Evolutionary conservation across 1,284 basidiomycete genomes (phyloP), one percentile per base, ranked within the genome.

Genomic region (Xerocomus alliaceus): DNA sequence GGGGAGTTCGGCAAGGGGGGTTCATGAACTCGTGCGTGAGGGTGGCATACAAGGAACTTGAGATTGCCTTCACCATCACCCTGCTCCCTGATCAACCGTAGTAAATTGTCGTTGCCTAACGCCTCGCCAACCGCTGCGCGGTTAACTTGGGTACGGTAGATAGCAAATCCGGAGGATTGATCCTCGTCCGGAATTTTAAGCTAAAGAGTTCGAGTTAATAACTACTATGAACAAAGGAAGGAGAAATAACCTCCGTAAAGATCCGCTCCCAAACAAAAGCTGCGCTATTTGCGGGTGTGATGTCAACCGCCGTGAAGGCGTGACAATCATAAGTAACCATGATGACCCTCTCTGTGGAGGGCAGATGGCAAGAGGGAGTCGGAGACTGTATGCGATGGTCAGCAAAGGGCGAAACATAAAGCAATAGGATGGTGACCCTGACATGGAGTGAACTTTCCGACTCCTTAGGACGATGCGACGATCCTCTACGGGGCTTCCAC

Each of bases 61-160:
- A 95, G 85, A 24, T 84, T 85, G 18, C 91, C 93, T 67, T 82
- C 87, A 24, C 85, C 80, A 72, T 95, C 93, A 45, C 91, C 93
- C 28, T 85, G 79, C 39, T 86, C 82, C 60, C 83, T 81, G 72
- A 92, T 94, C n/a, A 94, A 80, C 20, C 85, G 83, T 67, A 91
- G 84, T 6, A 97, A 78, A 60, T 80, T 80, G 26, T 92, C 88
- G 65, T 91, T 86, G 5, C 83, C 78, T 31, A 96, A 77, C 7
- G 92, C 86, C 18, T 87, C 86, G 6, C 91, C 87, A 52, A 90
- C 84, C 20, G 91, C 90, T 67, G 83, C 88, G 31, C 86, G 84
- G 56, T 91, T 92, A 66, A 95, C 89, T 75, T 94, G 90, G 0
- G 94, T 95, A 51, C 87, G 87, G 79, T 92, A 94, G 57, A 97